Conservation (phyloP, 768 basidiomycete species). For the Trametes villosa region DNA sequence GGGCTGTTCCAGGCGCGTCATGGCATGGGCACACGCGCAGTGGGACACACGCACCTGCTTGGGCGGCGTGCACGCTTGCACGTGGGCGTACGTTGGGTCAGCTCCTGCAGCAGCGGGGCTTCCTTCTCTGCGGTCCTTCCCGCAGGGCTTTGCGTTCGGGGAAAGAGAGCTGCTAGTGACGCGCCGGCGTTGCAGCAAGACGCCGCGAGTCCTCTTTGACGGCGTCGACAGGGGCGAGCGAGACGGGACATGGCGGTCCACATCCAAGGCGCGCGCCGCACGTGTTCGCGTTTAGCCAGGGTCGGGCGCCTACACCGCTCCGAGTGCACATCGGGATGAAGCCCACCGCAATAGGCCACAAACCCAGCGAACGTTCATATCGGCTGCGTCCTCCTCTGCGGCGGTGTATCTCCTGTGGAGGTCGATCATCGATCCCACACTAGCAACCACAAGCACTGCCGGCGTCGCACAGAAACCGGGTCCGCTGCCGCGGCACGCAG, state of each 20-base stretch:
- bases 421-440: constrained; percentile 3
- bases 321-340: constrained; percentile 12
- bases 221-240: neutral
- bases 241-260: neutral
- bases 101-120: constrained; percentile 3
- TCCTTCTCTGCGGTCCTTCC: neutral
- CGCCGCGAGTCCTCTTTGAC: neutral
- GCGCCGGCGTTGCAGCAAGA: neutral
- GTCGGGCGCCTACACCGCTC: neutral
- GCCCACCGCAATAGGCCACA: neutral
- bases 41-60: neutral
- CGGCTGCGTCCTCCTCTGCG: constrained; percentile 6
- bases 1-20: constrained; percentile 17
- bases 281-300: constrained; percentile 9
- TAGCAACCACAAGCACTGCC: neutral
- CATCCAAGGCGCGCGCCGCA: constrained; percentile 1
- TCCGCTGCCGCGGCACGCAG: neutral
- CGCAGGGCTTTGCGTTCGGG: neutral
- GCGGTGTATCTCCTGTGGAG: constrained; percentile 1
- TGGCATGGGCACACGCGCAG: constrained; percentile 17
- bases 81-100: constrained; percentile 1
- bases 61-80: neutral
- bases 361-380: constrained; percentile 18
- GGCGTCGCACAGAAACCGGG: neutral
- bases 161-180: neutral